A percentile compares a stretch with the other conserved stretches of the same genome.
Evolutionary conservation across 192 early-diverging fungal genomes (phyloP).

Genomic region (Rhizophagus sp.): DNA sequence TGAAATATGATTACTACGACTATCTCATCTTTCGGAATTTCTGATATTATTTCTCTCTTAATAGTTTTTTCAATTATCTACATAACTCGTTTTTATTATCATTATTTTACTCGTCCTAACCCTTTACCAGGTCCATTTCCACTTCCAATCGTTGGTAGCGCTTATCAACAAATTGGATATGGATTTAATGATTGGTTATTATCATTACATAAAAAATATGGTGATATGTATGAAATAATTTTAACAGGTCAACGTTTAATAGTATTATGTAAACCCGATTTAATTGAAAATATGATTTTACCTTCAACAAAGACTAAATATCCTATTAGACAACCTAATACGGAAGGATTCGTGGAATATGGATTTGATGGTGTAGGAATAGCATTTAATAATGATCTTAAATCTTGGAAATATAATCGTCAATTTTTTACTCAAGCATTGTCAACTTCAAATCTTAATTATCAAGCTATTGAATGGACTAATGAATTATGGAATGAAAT

Average conservation of each 20-base stretch:
- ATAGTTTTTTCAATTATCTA: too few species aligned
- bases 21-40: too few species aligned
- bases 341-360: background rate
- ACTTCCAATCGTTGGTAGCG: too few species aligned
- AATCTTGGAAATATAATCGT: conserved; percentile 9
- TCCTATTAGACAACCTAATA: background rate
- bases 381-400: background rate
- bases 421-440: background rate
- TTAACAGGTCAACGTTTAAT: background rate
- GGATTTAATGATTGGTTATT: too few species aligned
- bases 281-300: background rate
- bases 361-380: background rate
- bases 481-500: conserved; percentile 2
- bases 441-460: background rate
- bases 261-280: background rate
- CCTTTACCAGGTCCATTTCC: background rate
- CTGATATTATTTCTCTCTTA: too few species aligned
- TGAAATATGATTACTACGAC: too few species aligned
- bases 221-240: background rate
- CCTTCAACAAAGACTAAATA: background rate
- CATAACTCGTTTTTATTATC: background rate
- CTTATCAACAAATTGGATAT: too few species aligned
- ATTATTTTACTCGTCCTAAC: background rate
- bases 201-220: too few species aligned
- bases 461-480: background rate